Conservation (phyloP, 108 stramenopile genomes). For the Ochromonas danica region DNA sequence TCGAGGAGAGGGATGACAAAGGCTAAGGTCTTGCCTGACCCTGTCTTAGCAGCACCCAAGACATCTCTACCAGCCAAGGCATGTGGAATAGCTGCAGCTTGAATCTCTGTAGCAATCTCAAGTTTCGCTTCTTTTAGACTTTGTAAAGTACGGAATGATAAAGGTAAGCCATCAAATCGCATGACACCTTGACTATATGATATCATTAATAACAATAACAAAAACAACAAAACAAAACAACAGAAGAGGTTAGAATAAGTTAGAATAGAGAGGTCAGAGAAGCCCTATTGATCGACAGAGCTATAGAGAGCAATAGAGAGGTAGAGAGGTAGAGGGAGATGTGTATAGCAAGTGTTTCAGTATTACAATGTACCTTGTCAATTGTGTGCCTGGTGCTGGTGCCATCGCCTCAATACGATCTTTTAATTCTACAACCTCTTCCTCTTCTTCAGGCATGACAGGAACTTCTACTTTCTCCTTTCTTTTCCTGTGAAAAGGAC, state of each 20-base stretch:
- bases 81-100: slow-evolving; percentile 86
- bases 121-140: slow-evolving; percentile 49
- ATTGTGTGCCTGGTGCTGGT: slow-evolving; percentile 42
- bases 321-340: too few species aligned
- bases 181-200: slow-evolving; percentile 3
- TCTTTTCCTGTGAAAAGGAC: too few species aligned
- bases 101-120: slow-evolving; percentile 83
- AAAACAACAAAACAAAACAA: background rate
- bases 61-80: slow-evolving; percentile 84
- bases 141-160: slow-evolving; percentile 43
- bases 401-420: slow-evolving; percentile 44
- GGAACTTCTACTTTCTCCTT: too few species aligned
- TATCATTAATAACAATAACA: background rate
- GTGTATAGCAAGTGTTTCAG: too few species aligned
- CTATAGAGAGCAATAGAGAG: too few species aligned
- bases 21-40: slow-evolving; percentile 83
- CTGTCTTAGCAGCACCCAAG: slow-evolving; percentile 87
- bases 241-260: background rate
- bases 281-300: too few species aligned
- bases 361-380: too few species aligned
- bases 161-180: slow-evolving; percentile 41
- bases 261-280: too few species aligned
- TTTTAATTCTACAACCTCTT: slow-evolving; percentile 46
- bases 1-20: slow-evolving; percentile 84
- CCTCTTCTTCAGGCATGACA: too few species aligned